A percentile compares a stretch with the other conserved stretches of the same genome.
These are phyloP conservation scores for Aspergillus bertholletiae DNA, from an alignment of 495 filamentous ascomycete species.

Conservation along the genomic window DNA sequence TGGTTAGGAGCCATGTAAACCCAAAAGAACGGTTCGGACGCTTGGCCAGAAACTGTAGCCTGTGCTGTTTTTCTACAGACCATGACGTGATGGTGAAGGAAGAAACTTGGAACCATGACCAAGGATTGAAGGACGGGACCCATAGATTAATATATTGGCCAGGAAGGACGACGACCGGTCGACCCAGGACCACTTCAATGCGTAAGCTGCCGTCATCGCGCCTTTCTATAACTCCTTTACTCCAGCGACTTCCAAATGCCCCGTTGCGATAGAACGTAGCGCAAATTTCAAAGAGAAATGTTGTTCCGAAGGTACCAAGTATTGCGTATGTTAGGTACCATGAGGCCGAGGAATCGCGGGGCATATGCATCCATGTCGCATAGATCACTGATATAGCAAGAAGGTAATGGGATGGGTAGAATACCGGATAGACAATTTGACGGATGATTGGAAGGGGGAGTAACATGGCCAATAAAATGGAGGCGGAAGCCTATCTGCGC, in stretches of 20 bases:
- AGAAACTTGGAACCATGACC: background rate
- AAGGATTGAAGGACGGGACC: background rate
- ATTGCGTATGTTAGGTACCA: background rate
- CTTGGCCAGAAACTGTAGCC: background rate
- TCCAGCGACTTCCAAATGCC: background rate
- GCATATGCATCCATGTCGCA: background rate
- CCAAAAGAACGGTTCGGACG: background rate
- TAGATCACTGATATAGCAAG: background rate
- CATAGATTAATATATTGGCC: background rate
- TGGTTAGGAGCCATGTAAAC: background rate
- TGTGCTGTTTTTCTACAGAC: background rate
- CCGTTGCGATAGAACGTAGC: background rate
- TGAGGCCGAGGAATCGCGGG: background rate
- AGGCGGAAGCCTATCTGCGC: background rate
- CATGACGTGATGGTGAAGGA: background rate
- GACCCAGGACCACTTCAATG: background rate
- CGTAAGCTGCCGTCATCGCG: background rate
- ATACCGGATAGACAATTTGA: background rate
- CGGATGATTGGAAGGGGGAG: background rate
- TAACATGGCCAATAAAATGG: background rate
- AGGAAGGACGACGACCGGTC: background rate
- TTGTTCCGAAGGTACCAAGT: background rate
- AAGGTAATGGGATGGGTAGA: background rate
- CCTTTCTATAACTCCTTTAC: background rate
- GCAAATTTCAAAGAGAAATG: background rate